phyloP scores from a whole-genome alignment of 306 rosid genomes.

The Malus fusca region DNA sequence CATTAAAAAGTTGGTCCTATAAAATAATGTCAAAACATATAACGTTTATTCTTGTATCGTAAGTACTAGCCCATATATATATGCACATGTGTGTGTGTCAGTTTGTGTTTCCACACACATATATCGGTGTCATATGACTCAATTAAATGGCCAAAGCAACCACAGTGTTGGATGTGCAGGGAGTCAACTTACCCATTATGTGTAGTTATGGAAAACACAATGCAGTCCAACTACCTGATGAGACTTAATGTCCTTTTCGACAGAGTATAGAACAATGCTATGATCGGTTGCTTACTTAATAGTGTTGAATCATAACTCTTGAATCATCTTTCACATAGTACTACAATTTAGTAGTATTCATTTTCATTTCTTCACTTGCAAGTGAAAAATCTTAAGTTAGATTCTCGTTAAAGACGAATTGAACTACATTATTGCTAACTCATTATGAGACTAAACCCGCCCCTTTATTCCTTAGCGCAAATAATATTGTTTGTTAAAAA shows the following conservation, averaged over 20 bases:
- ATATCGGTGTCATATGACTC: background rate
- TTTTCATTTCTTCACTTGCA: too few relatives aligned
- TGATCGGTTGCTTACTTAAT: background rate
- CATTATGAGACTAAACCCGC: accelerated
- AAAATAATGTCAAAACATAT: too few relatives aligned
- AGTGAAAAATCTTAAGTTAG: too few relatives aligned
- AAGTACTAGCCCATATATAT: too few relatives aligned
- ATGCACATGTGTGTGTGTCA: too few relatives aligned
- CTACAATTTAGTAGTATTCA: accelerated
- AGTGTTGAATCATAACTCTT: background rate
- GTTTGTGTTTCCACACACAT: background rate
- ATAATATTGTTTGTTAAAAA: too few relatives aligned
- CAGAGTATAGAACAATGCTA: background rate
- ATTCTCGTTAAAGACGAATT: too few relatives aligned
- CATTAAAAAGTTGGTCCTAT: too few relatives aligned
- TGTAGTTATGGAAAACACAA: background rate
- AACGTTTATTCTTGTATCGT: too few relatives aligned
- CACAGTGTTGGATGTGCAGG: constrained; percentile 1
- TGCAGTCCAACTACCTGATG: background rate
- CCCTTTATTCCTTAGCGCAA: accelerated
- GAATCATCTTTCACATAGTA: too few relatives aligned
- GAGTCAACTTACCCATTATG: constrained; percentile 2
- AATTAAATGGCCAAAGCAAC: background rate
- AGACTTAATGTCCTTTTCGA: background rate
- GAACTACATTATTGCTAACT: too few relatives aligned